These are phyloP conservation scores for Diutina ranongensis DNA, from an alignment of 1,139 yeast species.

Conservation along the genomic window DNA sequence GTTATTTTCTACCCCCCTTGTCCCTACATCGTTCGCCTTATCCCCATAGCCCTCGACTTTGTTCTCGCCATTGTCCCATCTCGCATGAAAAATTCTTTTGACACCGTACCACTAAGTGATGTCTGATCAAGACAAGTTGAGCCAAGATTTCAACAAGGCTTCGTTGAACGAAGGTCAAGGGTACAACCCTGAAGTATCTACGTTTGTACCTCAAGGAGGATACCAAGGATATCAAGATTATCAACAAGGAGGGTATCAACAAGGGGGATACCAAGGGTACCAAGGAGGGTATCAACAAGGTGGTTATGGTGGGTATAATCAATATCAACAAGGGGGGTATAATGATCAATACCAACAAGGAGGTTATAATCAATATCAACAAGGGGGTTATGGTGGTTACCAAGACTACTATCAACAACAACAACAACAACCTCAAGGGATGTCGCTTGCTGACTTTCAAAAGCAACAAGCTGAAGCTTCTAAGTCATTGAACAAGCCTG, in stretches of 20 bases:
- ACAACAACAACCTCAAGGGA: conserved; percentile 37
- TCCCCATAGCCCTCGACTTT: background rate
- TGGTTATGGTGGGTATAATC: conserved; percentile 14
- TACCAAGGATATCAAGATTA: conserved; percentile 14
- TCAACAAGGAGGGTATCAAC: conserved; percentile 9
- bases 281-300: conserved; percentile 14
- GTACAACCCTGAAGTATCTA: conserved; percentile 27
- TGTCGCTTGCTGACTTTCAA: conserved; percentile 83
- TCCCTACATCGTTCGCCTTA: background rate
- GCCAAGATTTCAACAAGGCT: conserved; percentile 31
- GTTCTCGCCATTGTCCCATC: background rate
- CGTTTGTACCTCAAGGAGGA: conserved; percentile 30
- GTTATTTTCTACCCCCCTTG: no score
- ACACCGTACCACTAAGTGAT: conserved; percentile 14
- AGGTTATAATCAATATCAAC: conserved; percentile 13
- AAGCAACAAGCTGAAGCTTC: conserved; percentile 45
- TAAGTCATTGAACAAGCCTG: conserved; percentile 29
- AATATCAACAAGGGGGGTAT: conserved; percentile 17
- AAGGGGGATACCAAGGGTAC: conserved; percentile 17
- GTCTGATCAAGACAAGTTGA: conserved; percentile 45
- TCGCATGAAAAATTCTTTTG: conserved; percentile 5
- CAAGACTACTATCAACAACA: conserved; percentile 14
- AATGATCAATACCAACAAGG: conserved; percentile 15
- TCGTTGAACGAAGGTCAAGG: conserved; percentile 14
- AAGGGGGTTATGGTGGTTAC: conserved; percentile 10